Conservation (phyloP, 352 stramenopile species). For the Pythium phragmiticola region DNA sequence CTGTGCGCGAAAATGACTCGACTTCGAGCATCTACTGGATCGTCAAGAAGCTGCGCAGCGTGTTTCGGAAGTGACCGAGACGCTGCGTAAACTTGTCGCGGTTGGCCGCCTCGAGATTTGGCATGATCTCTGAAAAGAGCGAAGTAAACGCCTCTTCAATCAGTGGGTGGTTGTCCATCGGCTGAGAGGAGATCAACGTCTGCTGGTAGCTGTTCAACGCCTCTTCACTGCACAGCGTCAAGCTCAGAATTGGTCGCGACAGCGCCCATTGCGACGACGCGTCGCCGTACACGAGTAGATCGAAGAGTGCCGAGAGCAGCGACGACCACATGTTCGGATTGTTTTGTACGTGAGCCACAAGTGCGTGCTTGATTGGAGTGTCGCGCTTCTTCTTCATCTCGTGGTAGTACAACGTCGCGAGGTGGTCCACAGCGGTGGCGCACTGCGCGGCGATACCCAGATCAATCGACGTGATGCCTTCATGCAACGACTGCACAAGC, state of each 20-base stretch:
- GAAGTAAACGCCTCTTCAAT: slow-evolving; percentile 97
- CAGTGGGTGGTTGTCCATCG: slow-evolving; percentile 88
- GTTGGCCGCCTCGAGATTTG: slow-evolving; percentile 96
- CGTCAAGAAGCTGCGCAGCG: slow-evolving; percentile 94
- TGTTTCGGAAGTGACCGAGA: slow-evolving; percentile 95
- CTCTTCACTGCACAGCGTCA: slow-evolving; percentile 95
- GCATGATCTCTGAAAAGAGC: slow-evolving; percentile 93
- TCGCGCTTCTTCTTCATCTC: slow-evolving; percentile 96
- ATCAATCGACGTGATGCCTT: slow-evolving; percentile 90
- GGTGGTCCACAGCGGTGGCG: slow-evolving; percentile 95
- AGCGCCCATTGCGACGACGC: slow-evolving; percentile 97
- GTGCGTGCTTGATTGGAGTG: slow-evolving; percentile 90
- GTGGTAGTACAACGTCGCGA: slow-evolving; percentile 93
- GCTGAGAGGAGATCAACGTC: slow-evolving; percentile 92
- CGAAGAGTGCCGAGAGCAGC: slow-evolving; percentile 92
- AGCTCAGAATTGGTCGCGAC: slow-evolving; percentile 96
- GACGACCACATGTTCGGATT: slow-evolving; percentile 93
- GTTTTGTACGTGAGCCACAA: slow-evolving; percentile 89
- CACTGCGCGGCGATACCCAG: slow-evolving; percentile 93
- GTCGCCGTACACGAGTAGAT: slow-evolving; percentile 96
- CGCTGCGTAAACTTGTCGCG: slow-evolving; percentile 98
- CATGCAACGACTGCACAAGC: slow-evolving; percentile 93
- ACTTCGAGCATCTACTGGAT: slow-evolving; percentile 37
- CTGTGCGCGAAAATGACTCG: background rate
- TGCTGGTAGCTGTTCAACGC: slow-evolving; percentile 95